phyloP scores from a whole-genome alignment of 345 rosid species.

The Orychophragmus violaceus region DNA sequence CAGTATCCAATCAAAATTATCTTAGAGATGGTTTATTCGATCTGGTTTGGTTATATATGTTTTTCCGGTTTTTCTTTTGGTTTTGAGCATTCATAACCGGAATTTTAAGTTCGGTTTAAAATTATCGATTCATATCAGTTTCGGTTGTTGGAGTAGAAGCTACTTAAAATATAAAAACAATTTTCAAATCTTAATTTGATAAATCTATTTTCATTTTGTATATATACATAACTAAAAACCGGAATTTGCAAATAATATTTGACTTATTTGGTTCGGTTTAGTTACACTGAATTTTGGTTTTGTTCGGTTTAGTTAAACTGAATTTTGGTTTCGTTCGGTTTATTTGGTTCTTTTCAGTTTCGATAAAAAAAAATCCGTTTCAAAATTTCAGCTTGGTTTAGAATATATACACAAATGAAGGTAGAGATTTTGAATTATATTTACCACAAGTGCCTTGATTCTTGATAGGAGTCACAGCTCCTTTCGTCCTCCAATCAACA shows the following conservation, averaged over 20 bases:
- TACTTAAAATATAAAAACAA: not conserved
- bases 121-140: not conserved
- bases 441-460: conserved; percentile 40
- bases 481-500: conserved; percentile 38
- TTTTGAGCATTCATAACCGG: not conserved
- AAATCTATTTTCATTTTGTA: not conserved
- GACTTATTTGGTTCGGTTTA: not conserved
- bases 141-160: not conserved
- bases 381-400: not conserved
- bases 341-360: not conserved
- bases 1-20: not conserved
- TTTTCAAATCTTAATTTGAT: not conserved
- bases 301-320: too few relatives aligned
- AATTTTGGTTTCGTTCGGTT: too few relatives aligned
- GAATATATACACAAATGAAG: not conserved
- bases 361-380: not conserved
- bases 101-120: not conserved
- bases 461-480: conserved; percentile 41
- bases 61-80: not conserved
- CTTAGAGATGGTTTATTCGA: not conserved
- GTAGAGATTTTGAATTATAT: not conserved
- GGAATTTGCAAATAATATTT: not conserved
- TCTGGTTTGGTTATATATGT: not conserved
- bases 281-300: not conserved
- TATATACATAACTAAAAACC: not conserved